Conservation (phyloP, 164 flowering plant species). For the Tetrastigma voinierianum region DNA sequence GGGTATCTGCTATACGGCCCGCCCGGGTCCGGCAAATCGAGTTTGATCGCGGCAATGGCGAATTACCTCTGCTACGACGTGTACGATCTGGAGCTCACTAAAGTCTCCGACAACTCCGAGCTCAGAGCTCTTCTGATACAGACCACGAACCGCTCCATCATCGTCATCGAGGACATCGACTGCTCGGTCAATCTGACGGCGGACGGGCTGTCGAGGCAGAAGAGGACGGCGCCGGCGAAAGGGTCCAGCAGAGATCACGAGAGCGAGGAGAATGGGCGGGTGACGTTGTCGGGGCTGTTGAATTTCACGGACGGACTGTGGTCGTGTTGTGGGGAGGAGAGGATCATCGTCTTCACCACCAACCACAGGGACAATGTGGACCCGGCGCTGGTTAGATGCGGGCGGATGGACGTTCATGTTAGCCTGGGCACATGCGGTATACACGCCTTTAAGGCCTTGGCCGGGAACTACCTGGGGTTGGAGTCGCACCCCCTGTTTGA, state of each 20-base stretch:
- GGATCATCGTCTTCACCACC: conserved; percentile 92
- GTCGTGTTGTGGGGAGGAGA: conserved; percentile 93
- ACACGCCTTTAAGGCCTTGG: conserved; percentile 46
- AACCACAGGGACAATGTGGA: conserved; percentile 88
- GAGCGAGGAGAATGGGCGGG: conserved; percentile 37
- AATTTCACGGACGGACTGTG: conserved; percentile 92
- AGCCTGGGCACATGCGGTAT: conserved; percentile 42
- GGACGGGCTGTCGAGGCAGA: too few relatives aligned
- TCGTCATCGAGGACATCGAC: conserved; percentile 87
- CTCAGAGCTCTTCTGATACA: conserved; percentile 71
- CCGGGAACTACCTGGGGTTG: conserved; percentile 40
- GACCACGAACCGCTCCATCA: conserved; percentile 74
- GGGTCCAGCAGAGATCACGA: too few relatives aligned
- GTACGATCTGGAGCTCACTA: conserved; percentile 76
- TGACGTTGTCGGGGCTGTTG: conserved; percentile 78
- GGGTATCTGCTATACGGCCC: conserved; percentile 80
- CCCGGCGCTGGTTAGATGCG: conserved; percentile 80
- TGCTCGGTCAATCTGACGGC: conserved; percentile 55
- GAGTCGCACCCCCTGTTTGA: conserved; percentile 39
- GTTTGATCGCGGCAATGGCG: conserved; percentile 92
- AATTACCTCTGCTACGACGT: conserved; percentile 70
- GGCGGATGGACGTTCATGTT: conserved; percentile 92
- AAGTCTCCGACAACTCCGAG: conserved; percentile 70
- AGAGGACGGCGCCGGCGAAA: conserved; percentile 16
- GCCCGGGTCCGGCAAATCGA: conserved; percentile 83